Evolutionary conservation across 2,329 filamentous ascomycete genomes (phyloP).

Genomic region (Orbilia quercus): DNA sequence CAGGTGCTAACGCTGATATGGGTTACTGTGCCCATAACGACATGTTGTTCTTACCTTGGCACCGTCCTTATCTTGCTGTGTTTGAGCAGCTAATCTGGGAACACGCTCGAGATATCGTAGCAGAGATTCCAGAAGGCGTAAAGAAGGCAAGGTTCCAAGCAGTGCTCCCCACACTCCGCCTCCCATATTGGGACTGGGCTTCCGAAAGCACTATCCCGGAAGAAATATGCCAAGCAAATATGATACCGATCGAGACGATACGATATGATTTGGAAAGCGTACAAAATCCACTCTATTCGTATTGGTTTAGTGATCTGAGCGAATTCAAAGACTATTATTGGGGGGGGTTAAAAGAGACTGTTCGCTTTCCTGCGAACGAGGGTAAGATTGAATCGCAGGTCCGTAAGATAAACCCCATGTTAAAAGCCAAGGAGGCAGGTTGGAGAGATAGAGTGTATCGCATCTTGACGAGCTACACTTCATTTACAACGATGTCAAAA

Average conservation of each 20-base stretch:
- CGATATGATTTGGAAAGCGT: constrained; percentile 70
- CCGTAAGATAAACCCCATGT: constrained; percentile 10
- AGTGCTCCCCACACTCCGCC: constrained; percentile 59
- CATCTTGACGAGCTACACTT: constrained; percentile 74
- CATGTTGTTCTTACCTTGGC: constrained; percentile 77
- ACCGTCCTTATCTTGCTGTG: constrained; percentile 79
- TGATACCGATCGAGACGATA: constrained; percentile 67
- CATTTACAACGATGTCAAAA: constrained; percentile 67
- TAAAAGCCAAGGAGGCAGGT: constrained; percentile 15
- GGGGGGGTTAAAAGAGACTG: constrained; percentile 26
- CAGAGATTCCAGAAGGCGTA: constrained; percentile 64
- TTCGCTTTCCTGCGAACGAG: constrained; percentile 15
- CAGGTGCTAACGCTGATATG: constrained; percentile 5
- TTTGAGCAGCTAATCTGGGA: constrained; percentile 61
- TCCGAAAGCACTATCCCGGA: constrained; percentile 62
- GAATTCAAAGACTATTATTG: constrained; percentile 28
- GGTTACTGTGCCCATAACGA: constrained; percentile 31
- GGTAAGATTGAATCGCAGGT: constrained; percentile 5
- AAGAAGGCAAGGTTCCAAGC: constrained; percentile 63
- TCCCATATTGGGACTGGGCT: constrained; percentile 68
- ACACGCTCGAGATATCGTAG: constrained; percentile 63
- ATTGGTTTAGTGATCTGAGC: constrained; percentile 67
- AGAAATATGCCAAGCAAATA: constrained; percentile 42
- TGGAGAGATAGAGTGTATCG: constrained; percentile 71
- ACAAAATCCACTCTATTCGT: constrained; percentile 72